A percentile compares a stretch with the other conserved stretches of the same genome.
Evolutionary conservation across 495 filamentous ascomycete species (phyloP).

Genomic region (Talaromyces adpressus): DNA sequence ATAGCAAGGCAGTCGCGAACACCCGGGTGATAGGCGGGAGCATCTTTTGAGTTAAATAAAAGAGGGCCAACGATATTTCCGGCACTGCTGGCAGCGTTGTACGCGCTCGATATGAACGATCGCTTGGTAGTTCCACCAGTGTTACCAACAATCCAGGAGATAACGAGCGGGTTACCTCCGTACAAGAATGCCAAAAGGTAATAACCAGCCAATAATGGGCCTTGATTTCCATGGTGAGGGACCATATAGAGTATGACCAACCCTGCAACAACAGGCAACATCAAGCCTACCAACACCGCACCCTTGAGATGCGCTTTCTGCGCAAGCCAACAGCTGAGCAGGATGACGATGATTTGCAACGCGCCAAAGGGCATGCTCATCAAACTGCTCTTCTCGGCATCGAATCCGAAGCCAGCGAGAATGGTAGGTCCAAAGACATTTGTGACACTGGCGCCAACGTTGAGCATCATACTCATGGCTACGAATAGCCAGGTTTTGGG

Average conservation of each 20-base stretch:
- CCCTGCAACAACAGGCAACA: conserved; percentile 50
- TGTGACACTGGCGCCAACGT: conserved; percentile 54
- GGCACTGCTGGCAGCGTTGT: conserved; percentile 33
- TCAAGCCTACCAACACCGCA: conserved; percentile 35
- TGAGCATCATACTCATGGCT: conserved; percentile 49
- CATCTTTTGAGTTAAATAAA: conserved; percentile 33
- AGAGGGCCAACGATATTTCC: conserved; percentile 41
- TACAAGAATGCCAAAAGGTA: conserved; percentile 57
- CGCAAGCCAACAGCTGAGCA: conserved; percentile 36
- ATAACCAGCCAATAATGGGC: conserved; percentile 47
- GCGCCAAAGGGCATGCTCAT: conserved; percentile 45
- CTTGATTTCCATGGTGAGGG: conserved; percentile 29
- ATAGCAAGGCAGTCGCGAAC: conserved; percentile 48
- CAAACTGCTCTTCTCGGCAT: conserved; percentile 45
- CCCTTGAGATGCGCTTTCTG: conserved; percentile 44
- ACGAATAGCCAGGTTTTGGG: conserved; percentile 45
- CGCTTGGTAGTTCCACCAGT: conserved; percentile 46
- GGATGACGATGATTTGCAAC: conserved; percentile 36
- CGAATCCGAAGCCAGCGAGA: conserved; percentile 47
- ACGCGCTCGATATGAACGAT: conserved; percentile 44
- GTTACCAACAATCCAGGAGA: conserved; percentile 45
- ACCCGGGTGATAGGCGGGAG: conserved; percentile 47
- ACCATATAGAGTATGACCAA: conserved; percentile 48
- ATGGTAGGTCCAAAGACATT: conserved; percentile 56
- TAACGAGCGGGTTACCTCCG: conserved; percentile 42